These are phyloP conservation scores for Fistulifera solaris DNA, from an alignment of 108 stramenopile species.

Conservation along the genomic window DNA sequence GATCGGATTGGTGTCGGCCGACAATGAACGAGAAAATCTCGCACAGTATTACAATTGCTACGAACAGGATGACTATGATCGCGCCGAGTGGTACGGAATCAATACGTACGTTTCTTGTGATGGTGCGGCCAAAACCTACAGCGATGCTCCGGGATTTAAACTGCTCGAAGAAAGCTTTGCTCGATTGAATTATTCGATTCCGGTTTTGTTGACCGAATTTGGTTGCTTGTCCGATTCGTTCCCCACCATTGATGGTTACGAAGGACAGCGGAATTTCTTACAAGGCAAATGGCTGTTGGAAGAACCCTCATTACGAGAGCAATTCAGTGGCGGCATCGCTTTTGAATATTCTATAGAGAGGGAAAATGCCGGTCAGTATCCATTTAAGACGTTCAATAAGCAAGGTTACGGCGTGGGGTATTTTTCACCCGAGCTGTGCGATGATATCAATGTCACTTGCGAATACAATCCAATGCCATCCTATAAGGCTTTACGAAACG, in stretches of 20 bases:
- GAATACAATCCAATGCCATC: slow-evolving; percentile 16
- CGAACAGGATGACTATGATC: slow-evolving; percentile 1
- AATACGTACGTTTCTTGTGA: slow-evolving; percentile 34
- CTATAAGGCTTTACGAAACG: slow-evolving; percentile 11
- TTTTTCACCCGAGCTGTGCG: slow-evolving; percentile 20
- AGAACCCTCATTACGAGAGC: slow-evolving; percentile 7
- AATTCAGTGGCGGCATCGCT: slow-evolving; percentile 37
- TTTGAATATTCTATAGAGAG: slow-evolving; percentile 39
- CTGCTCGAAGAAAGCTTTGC: slow-evolving; percentile 8
- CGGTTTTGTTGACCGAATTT: slow-evolving; percentile 35
- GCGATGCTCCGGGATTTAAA: slow-evolving; percentile 17
- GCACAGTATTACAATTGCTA: slow-evolving; percentile 31
- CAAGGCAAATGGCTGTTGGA: slow-evolving; percentile 17
- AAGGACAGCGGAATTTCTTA: slow-evolving; percentile 30
- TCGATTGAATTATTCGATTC: slow-evolving; percentile 14
- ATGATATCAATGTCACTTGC: slow-evolving; percentile 13
- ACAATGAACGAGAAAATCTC: slow-evolving; percentile 6
- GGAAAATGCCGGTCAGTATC: slow-evolving; percentile 10
- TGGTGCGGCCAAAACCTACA: slow-evolving; percentile 3
- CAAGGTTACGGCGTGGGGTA: slow-evolving; percentile 28
- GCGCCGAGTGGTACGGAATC: slow-evolving; percentile 27
- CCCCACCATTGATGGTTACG: slow-evolving; percentile 19
- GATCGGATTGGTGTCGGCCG: slow-evolving; percentile 26
- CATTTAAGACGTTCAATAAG: slow-evolving; percentile 17
- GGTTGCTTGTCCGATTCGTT: slow-evolving; percentile 33